Evolutionary conservation across 148 eudicot genomes (phyloP).

Genomic region (Cornus florida): DNA sequence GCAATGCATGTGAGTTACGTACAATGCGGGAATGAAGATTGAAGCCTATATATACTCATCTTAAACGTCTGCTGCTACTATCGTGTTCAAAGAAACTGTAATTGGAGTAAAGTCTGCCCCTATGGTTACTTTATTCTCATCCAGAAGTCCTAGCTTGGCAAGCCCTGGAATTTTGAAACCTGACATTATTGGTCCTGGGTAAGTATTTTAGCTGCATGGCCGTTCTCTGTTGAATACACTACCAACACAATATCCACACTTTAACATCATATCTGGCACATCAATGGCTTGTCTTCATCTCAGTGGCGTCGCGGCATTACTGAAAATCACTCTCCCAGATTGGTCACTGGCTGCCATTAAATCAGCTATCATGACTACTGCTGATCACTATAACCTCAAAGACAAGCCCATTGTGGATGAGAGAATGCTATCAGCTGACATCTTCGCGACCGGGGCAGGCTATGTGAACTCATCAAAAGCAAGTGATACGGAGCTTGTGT

Average conservation of each 20-base stretch:
- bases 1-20: slow-evolving; percentile 20
- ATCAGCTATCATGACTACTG: slow-evolving; percentile 44
- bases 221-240: slow-evolving; percentile 20
- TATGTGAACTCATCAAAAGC: slow-evolving; percentile 40
- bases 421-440: slow-evolving; percentile 10
- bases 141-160: slow-evolving; percentile 33
- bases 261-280: slow-evolving; percentile 37
- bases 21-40: slow-evolving; percentile 28
- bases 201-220: slow-evolving; percentile 41
- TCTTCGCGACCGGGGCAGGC: slow-evolving; percentile 35
- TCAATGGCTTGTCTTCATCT: slow-evolving; percentile 50
- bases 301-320: slow-evolving; percentile 38
- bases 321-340: slow-evolving; percentile 39
- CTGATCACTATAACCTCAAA: slow-evolving; percentile 23
- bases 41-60: slow-evolving; percentile 32
- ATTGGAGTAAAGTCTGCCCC: slow-evolving; percentile 38
- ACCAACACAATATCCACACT: slow-evolving; percentile 19
- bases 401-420: slow-evolving; percentile 24
- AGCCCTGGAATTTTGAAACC: slow-evolving; percentile 41
- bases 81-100: slow-evolving; percentile 29
- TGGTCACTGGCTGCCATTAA: slow-evolving; percentile 52
- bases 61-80: slow-evolving; percentile 19
- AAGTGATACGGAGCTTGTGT: slow-evolving; percentile 36
- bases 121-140: slow-evolving; percentile 30
- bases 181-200: slow-evolving; percentile 45